A percentile compares a stretch with the other conserved stretches of the same genome.
Evolutionary conservation across 1,284 basidiomycete genomes (phyloP).

Genomic region (Trichosporon asahii): DNA sequence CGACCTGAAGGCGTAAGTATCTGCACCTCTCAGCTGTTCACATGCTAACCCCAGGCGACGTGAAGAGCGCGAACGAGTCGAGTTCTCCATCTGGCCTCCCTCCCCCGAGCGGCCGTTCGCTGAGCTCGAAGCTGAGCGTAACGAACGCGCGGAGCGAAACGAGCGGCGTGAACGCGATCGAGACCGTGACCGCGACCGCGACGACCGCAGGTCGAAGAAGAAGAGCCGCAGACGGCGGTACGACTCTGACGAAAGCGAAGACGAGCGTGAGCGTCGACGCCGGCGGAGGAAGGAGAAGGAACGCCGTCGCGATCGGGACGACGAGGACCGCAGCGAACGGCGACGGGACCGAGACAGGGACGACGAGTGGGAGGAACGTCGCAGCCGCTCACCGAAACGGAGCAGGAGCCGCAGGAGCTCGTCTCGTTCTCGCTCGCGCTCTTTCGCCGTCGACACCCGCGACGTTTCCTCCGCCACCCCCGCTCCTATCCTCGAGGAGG

Average conservation of each 20-base stretch:
- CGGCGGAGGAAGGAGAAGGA: constrained; percentile 53
- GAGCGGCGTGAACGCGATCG: background rate
- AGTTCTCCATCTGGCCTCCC: constrained; percentile 73
- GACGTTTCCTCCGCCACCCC: constrained; percentile 14
- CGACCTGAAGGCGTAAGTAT: constrained; percentile 1
- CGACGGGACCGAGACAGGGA: constrained; percentile 21
- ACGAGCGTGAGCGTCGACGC: constrained; percentile 56
- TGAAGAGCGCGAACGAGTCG: constrained; percentile 63
- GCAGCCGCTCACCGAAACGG: background rate
- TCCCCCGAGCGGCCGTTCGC: constrained; percentile 63
- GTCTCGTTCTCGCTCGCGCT: background rate
- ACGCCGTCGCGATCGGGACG: constrained; percentile 48
- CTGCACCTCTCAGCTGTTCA: background rate
- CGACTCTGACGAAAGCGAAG: constrained; percentile 61
- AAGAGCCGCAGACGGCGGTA: constrained; percentile 25
- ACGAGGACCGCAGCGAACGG: constrained; percentile 5
- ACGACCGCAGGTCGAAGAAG: constrained; percentile 40
- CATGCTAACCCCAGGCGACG: constrained; percentile 61
- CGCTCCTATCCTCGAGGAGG: constrained; percentile 39
- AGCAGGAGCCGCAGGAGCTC: background rate
- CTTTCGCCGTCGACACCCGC: constrained; percentile 28
- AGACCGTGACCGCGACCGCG: background rate
- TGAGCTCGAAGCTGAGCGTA: constrained; percentile 10
- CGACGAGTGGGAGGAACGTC: constrained; percentile 30
- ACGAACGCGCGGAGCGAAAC: background rate